Conservation (phyloP, 2,329 filamentous ascomycete genomes). For the Cylindrodendrum hubeiense region DNA sequence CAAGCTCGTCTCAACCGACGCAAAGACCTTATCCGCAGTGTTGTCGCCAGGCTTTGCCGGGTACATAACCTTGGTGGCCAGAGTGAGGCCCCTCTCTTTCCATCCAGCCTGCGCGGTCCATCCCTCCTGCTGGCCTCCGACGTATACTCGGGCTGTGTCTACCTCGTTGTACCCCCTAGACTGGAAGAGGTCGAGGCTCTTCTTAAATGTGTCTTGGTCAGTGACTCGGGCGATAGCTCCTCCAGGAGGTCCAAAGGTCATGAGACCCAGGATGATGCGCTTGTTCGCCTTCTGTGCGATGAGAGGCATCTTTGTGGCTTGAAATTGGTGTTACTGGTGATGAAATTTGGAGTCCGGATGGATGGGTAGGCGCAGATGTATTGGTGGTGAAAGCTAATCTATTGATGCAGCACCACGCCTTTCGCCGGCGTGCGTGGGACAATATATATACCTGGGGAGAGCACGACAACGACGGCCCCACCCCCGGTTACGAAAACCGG, state of each 20-base stretch:
- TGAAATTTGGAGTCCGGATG: not conserved
- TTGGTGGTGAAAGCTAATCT: not conserved
- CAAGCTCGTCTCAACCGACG: slow-evolving; percentile 75
- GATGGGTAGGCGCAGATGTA: not conserved
- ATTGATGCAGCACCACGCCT: not conserved
- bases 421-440: not conserved
- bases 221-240: slow-evolving; percentile 78
- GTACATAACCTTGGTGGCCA: slow-evolving; percentile 83
- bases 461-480: slow-evolving; percentile 5
- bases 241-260: slow-evolving; percentile 82
- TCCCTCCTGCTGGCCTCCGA: slow-evolving; percentile 79
- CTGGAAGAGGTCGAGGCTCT: slow-evolving; percentile 80
- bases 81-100: slow-evolving; percentile 81
- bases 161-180: slow-evolving; percentile 85
- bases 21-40: slow-evolving; percentile 71
- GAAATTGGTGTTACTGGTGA: not conserved
- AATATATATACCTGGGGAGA: not conserved
- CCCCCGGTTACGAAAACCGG: slow-evolving; percentile 8
- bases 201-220: slow-evolving; percentile 73
- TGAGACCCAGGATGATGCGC: slow-evolving; percentile 84
- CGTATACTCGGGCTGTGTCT: slow-evolving; percentile 84
- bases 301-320: slow-evolving; percentile 58
- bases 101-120: slow-evolving; percentile 81
- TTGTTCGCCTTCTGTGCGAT: slow-evolving; percentile 63
- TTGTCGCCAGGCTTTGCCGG: slow-evolving; percentile 71